Percentiles rank a stretch among this genome's conserved stretches.
These are phyloP conservation scores for Geotrichum cucujoidarum DNA, from an alignment of 1,139 yeast species.

Conservation along the genomic window DNA sequence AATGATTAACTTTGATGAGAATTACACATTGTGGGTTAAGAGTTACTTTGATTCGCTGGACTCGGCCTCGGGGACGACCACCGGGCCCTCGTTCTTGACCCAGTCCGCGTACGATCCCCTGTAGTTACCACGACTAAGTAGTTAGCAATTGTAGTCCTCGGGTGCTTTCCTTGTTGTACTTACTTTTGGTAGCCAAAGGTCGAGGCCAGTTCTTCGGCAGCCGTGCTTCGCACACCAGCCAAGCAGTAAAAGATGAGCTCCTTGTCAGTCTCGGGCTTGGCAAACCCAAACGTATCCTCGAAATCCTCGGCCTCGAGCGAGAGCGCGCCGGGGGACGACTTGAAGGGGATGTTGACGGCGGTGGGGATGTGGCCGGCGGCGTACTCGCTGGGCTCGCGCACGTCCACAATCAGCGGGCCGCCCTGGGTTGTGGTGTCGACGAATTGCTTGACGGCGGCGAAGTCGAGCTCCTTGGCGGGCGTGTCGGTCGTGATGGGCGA, in stretches of 20 bases:
- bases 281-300: conserved; percentile 70
- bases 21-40: too few species aligned
- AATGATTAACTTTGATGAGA: too few species aligned
- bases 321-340: conserved; percentile 91
- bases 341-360: conserved; percentile 83
- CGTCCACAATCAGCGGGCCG: conserved; percentile 64
- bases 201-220: conserved; percentile 86
- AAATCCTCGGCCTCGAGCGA: conserved; percentile 76
- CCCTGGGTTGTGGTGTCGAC: conserved; percentile 25
- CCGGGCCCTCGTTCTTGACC: conserved; percentile 47
- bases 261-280: conserved; percentile 67
- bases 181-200: conserved; percentile 75
- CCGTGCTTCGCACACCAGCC: conserved; percentile 87
- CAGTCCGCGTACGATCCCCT: conserved; percentile 77
- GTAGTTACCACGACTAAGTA: conserved; percentile 46
- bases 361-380: conserved; percentile 69
- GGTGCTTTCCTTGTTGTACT: conserved; percentile 9
- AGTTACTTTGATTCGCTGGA: too few species aligned
- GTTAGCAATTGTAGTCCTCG: conserved; percentile 9
- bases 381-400: conserved; percentile 84
- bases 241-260: conserved; percentile 87
- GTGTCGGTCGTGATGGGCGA: conserved; percentile 33
- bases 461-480: conserved; percentile 52
- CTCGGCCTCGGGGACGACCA: conserved; percentile 3
- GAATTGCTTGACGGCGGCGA: conserved; percentile 51